phyloP scores from a whole-genome alignment of 768 basidiomycete species.

The Tephrocybe sp. region DNA sequence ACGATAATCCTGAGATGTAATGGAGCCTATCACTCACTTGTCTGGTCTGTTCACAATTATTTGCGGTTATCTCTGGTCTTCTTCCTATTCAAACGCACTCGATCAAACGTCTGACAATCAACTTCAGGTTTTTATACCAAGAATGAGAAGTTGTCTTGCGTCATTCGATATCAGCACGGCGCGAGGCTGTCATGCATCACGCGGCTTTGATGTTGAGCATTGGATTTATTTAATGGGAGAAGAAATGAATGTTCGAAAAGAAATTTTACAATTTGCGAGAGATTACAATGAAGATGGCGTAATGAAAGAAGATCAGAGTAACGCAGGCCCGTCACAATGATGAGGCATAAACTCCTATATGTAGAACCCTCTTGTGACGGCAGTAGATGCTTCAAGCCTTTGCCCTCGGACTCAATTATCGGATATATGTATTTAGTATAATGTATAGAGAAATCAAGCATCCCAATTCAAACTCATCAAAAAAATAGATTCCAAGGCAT shows the following conservation, averaged over 20 bases:
- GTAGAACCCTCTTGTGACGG: no score
- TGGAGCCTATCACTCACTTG: slow-evolving; percentile 73
- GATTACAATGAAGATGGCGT: slow-evolving; percentile 46
- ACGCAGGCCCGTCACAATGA: not conserved
- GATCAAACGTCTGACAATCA: not conserved
- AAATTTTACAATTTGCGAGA: slow-evolving; percentile 57
- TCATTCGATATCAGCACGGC: slow-evolving; percentile 55
- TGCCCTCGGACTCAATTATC: no score
- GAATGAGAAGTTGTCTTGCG: slow-evolving; percentile 63
- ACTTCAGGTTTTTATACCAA: slow-evolving; percentile 54
- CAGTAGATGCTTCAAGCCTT: no score
- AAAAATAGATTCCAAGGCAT: no score
- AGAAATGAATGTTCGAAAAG: slow-evolving; percentile 44
- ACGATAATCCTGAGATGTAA: slow-evolving; percentile 49
- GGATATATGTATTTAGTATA: no score
- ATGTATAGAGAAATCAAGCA: no score
- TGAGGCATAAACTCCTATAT: no score
- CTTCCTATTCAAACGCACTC: no score
- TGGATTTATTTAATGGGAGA: slow-evolving; percentile 58
- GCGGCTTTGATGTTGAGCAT: slow-evolving; percentile 59
- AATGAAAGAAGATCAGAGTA: slow-evolving; percentile 7
- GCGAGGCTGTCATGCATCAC: slow-evolving; percentile 55
- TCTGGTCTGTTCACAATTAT: slow-evolving; percentile 61
- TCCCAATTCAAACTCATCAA: no score
- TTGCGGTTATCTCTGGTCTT: slow-evolving; percentile 58